Base-by-base conservation (phyloP, 1,139 yeast species). In the Suhomyces panamericanus region DNA sequence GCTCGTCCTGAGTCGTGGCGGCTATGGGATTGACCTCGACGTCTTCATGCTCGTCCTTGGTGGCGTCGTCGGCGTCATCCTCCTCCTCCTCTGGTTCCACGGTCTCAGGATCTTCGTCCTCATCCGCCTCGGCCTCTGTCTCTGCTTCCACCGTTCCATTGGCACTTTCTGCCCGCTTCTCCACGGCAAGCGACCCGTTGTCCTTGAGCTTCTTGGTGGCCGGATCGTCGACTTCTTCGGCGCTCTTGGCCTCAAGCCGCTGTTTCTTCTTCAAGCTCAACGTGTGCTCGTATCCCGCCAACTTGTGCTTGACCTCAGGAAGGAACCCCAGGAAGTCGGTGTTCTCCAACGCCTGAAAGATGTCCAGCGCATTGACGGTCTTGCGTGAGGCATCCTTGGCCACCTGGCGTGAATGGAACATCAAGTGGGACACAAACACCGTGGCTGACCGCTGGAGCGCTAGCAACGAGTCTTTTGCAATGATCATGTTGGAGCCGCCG, bases 381-480 rank as follows among this genome's bases (percentile, higher is more conserved):
- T 81, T 83, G 47, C 89, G 72, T 40, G 75, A 78, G 33, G 69
- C 73, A 22, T 69, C 71, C 48, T 73, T 76, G 4, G 87, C 75
- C 3, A 73, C 55, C 48, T 71, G 76, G 44, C 85, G 75, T 3
- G 91, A 89, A 55, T 80, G 78, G 55, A 80, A 78, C 54, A 84
- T 67, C 41, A 85, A 52, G 55, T 84, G 84, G 38, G 85, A 84
- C 22, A 85, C 87, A 62, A 84, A 86, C 3, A 86, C 83, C 0
- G 90, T 84, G 12, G 91, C 82, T 6, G 88, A 75, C 49, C 93
- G 64, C 56, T 86, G 93, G 22, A 86, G 58, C 2, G 87, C 91
- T 2, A 77, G 60, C 16, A 80, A 69, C 2, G 88, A 79, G 56
- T 86, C 95, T 58, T 83, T 85, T 13, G 87, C 81, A 38, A 73